A percentile compares a stretch with the other conserved stretches of the same genome.
phyloP scores from a whole-genome alignment of 164 flowering plant genomes.

The Nelumbo lutea region DNA sequence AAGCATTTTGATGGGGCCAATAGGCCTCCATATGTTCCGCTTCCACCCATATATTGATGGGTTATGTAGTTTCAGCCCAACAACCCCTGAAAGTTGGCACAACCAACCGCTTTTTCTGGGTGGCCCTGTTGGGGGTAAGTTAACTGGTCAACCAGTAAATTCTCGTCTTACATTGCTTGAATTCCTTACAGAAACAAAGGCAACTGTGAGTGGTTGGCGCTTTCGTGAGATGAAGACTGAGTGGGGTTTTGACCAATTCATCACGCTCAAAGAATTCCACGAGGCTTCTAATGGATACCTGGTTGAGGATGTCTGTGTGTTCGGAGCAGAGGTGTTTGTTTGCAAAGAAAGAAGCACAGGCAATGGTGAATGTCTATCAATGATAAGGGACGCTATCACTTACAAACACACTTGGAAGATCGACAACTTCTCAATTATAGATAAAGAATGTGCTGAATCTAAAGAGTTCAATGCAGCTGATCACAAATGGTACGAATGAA shows the following conservation, averaged over 20 bases:
- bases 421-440: slow-evolving; percentile 28
- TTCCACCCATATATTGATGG: too few species aligned
- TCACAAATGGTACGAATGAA: slow-evolving; percentile 32
- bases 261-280: slow-evolving; percentile 21
- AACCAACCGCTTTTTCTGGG: too few species aligned
- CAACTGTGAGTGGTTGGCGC: slow-evolving; percentile 20
- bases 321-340: slow-evolving; percentile 51
- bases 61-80: too few species aligned
- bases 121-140: too few species aligned
- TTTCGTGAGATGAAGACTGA: slow-evolving; percentile 30
- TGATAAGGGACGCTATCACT: slow-evolving; percentile 29
- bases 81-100: too few species aligned
- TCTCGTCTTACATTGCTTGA: background rate
- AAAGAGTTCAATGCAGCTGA: slow-evolving; percentile 26
- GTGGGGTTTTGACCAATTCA: slow-evolving; percentile 38
- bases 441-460: slow-evolving; percentile 20
- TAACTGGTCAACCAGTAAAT: too few species aligned
- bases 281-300: slow-evolving; percentile 35
- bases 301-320: slow-evolving; percentile 32
- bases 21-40: too few species aligned
- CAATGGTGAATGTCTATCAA: slow-evolving; percentile 26
- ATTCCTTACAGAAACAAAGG: slow-evolving; percentile 11
- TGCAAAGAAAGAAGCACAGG: slow-evolving; percentile 26
- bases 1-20: too few species aligned
- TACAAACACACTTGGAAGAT: slow-evolving; percentile 33